These are phyloP conservation scores for Cladophialophora exuberans DNA, from an alignment of 2,329 filamentous ascomycete genomes.

Conservation along the genomic window DNA sequence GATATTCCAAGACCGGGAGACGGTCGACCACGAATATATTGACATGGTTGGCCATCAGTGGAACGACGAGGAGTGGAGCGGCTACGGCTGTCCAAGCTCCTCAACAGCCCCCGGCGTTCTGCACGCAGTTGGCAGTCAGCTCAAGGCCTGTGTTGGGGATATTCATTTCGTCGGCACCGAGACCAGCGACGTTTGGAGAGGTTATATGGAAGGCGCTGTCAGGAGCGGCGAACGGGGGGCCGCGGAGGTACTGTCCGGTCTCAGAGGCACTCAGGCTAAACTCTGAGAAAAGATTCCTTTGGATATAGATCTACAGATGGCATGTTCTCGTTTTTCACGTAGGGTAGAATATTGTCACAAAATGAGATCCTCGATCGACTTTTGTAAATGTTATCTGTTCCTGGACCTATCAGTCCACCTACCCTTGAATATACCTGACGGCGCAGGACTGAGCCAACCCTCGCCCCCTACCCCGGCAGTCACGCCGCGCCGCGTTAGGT, in stretches of 20 bases:
- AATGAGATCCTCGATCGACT: too few relatives aligned
- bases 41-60: background rate
- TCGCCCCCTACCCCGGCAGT: too few relatives aligned
- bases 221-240: constrained; percentile 54
- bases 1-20: background rate
- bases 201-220: constrained; percentile 63
- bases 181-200: constrained; percentile 56
- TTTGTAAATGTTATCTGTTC: too few relatives aligned
- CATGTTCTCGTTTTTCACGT: too few relatives aligned
- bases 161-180: constrained; percentile 61
- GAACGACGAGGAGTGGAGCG: background rate
- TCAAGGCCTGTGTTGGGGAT: constrained; percentile 42
- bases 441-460: too few relatives aligned
- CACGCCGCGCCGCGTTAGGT: too few relatives aligned
- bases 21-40: background rate
- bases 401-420: too few relatives aligned
- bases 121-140: constrained; percentile 36
- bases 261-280: too few relatives aligned
- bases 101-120: constrained; percentile 44
- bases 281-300: too few relatives aligned
- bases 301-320: too few relatives aligned
- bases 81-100: constrained; percentile 44
- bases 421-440: too few relatives aligned
- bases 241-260: constrained; percentile 43
- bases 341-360: too few relatives aligned